These are phyloP conservation scores for Agarophyton chilense DNA, from an alignment of 23 red algal genomes.

Conservation along the genomic window DNA sequence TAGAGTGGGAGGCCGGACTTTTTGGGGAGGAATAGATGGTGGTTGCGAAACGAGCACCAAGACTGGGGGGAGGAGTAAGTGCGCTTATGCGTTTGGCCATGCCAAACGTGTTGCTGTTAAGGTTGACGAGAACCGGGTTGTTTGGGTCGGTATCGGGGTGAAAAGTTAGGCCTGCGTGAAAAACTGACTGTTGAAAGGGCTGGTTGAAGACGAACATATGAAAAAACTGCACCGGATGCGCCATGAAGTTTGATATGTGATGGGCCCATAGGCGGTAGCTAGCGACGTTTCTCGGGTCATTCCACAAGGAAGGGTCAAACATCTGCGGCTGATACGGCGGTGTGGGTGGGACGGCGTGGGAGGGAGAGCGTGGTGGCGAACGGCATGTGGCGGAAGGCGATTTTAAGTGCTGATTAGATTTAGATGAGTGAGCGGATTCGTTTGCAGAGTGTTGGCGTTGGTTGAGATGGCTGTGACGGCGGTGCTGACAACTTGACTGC, in stretches of 20 bases:
- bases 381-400: constrained; percentile 17
- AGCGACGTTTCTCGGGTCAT: constrained; percentile 53
- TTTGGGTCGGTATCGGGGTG: constrained; percentile 65
- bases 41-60: constrained; percentile 18
- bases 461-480: not conserved
- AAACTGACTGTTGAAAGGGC: constrained; percentile 66
- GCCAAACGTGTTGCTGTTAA: constrained; percentile 58
- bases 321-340: constrained; percentile 12
- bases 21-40: constrained; percentile 1
- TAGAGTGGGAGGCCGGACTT: constrained; percentile 19
- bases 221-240: constrained; percentile 59
- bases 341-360: not conserved
- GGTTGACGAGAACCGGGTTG: constrained; percentile 66
- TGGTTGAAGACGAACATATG: constrained; percentile 66
- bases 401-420: not conserved
- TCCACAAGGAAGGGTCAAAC: constrained; percentile 47
- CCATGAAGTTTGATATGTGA: constrained; percentile 72
- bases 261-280: constrained; percentile 67
- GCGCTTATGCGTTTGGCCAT: constrained; percentile 66
- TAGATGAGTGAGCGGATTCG: not conserved
- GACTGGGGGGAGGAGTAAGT: constrained; percentile 36
- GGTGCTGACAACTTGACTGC: not conserved
- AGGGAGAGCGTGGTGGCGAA: constrained; percentile 7
- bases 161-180: constrained; percentile 70
- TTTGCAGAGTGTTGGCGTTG: too few relatives aligned